These are phyloP conservation scores for Colletotrichum australisinense DNA, from an alignment of 2,329 filamentous ascomycete species.

Conservation along the genomic window DNA sequence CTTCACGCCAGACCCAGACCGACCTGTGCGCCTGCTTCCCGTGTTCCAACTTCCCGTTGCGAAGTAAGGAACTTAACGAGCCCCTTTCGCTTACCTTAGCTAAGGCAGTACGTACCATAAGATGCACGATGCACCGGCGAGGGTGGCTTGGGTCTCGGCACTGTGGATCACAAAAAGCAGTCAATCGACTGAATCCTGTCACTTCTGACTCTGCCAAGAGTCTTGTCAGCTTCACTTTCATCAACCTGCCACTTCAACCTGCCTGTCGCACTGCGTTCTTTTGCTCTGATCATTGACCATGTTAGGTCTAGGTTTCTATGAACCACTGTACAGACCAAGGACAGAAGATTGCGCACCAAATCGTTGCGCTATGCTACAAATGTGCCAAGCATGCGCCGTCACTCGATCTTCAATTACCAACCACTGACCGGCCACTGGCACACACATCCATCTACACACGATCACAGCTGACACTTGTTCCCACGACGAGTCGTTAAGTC, in stretches of 20 bases:
- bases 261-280: not conserved
- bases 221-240: constrained; percentile 21
- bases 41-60: not conserved
- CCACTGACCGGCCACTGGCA: not conserved
- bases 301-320: too few relatives aligned
- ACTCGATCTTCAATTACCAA: not conserved
- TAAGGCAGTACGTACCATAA: not conserved
- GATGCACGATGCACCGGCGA: not conserved
- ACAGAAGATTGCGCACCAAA: not conserved
- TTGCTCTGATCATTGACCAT: not conserved
- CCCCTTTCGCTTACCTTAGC: not conserved
- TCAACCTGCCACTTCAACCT: not conserved
- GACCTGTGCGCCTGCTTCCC: too few relatives aligned
- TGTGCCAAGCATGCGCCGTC: not conserved
- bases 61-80: not conserved
- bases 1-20: too few relatives aligned
- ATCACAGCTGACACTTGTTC: not conserved
- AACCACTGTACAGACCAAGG: not conserved
- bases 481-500: not conserved
- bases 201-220: constrained; percentile 28
- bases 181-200: constrained; percentile 5
- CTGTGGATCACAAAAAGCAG: constrained; percentile 3
- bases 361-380: not conserved
- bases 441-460: not conserved
- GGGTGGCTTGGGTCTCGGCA: constrained; percentile 31